phyloP scores from a whole-genome alignment of 352 stramenopile genomes.

The Phytopythium vexans region DNA sequence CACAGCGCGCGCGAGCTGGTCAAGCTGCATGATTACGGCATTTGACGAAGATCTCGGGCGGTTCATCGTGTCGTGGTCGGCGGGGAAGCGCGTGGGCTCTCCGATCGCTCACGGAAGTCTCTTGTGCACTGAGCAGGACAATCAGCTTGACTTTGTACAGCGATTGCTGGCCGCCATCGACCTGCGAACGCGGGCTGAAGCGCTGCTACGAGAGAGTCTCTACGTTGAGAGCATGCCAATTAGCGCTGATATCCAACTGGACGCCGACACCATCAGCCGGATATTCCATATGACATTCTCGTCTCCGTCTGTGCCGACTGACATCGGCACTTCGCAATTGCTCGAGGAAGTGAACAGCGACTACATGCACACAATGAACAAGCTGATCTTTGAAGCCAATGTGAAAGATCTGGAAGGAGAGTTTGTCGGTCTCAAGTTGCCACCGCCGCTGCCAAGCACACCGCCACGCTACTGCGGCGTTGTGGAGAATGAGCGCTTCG shows the following conservation, averaged over 20 bases:
- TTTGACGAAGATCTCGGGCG: slow-evolving; percentile 41
- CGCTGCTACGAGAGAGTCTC: slow-evolving; percentile 52
- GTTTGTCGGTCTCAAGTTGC: slow-evolving; percentile 51
- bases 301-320: slow-evolving; percentile 42
- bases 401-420: slow-evolving; percentile 54
- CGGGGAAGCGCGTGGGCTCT: slow-evolving; percentile 66
- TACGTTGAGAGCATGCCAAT: slow-evolving; percentile 81
- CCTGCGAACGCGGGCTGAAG: slow-evolving; percentile 59
- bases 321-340: slow-evolving; percentile 57
- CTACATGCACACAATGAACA: slow-evolving; percentile 94
- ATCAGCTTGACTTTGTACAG: slow-evolving; percentile 41
- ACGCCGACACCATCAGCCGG: slow-evolving; percentile 63
- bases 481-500: slow-evolving; percentile 44
- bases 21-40: slow-evolving; percentile 67
- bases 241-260: slow-evolving; percentile 56
- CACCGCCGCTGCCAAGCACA: slow-evolving; percentile 11
- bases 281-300: slow-evolving; percentile 73
- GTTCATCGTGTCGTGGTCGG: slow-evolving; percentile 75
- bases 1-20: slow-evolving; percentile 55
- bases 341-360: slow-evolving; percentile 89
- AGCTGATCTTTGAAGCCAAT: slow-evolving; percentile 85
- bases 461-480: slow-evolving; percentile 50
- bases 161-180: slow-evolving; percentile 33
- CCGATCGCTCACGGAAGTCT: slow-evolving; percentile 58
- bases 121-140: slow-evolving; percentile 61